Evolutionary conservation across 2,329 filamentous ascomycete species (phyloP).

Genomic region (Beauveria varroae): DNA sequence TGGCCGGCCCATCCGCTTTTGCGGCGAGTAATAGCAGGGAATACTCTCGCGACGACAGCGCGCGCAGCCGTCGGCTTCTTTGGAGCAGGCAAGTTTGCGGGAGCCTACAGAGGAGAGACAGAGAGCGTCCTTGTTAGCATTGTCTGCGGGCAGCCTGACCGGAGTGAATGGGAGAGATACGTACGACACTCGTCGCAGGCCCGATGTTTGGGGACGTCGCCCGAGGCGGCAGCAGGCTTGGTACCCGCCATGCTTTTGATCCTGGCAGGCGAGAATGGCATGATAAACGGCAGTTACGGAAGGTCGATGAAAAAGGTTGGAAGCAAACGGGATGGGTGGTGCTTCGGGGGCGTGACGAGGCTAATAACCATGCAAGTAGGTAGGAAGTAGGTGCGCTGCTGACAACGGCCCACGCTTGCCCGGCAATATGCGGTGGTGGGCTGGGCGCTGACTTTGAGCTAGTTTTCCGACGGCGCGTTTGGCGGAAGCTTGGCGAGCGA

Average conservation of each 20-base stretch:
- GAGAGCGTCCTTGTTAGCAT: background rate
- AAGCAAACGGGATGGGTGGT: background rate
- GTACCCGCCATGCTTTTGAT: background rate
- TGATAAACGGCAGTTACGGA: background rate
- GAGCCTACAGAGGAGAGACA: conserved; percentile 34
- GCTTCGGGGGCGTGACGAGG: background rate
- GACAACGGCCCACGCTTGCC: background rate
- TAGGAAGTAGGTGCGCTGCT: background rate
- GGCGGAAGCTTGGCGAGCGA: too few relatives aligned
- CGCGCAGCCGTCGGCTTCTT: conserved; percentile 51
- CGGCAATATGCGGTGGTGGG: too few relatives aligned
- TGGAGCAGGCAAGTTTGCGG: conserved; percentile 58
- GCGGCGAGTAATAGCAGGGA: conserved; percentile 52
- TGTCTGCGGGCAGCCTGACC: background rate
- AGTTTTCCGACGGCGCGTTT: background rate
- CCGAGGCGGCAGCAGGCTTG: background rate
- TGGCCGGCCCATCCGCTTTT: conserved; percentile 60
- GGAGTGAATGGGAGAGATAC: conserved; percentile 20
- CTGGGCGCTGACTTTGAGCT: too few relatives aligned
- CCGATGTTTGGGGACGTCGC: conserved; percentile 41
- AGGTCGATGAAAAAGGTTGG: background rate
- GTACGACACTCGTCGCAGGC: conserved; percentile 63
- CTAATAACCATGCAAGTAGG: background rate
- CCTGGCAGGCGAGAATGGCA: background rate
- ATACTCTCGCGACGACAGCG: conserved; percentile 52